Percentiles rank a stretch among this genome's conserved stretches.
Conservation (phyloP, 768 basidiomycete species). For the Artomyces pyxidatus region DNA sequence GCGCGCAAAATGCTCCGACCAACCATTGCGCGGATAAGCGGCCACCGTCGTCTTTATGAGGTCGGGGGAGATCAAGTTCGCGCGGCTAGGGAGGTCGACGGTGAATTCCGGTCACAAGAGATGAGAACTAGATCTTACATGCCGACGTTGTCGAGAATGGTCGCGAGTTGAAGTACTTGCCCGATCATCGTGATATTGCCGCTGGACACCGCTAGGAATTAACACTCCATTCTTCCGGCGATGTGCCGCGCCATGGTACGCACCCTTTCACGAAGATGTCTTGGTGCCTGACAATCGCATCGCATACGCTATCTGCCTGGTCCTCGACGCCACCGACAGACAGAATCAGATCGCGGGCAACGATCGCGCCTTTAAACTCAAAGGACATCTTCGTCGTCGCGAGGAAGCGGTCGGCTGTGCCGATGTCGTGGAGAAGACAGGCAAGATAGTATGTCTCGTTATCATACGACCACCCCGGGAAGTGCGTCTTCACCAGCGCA, state of each 20-base stretch:
- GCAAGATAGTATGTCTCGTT: constrained; percentile 44
- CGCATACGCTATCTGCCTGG: constrained; percentile 44
- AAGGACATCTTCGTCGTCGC: constrained; percentile 48
- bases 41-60: constrained; percentile 34
- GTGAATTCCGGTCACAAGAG: no score
- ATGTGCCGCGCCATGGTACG: constrained; percentile 1
- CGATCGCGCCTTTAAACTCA: constrained; percentile 47
- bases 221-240: background rate
- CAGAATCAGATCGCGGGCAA: constrained; percentile 41
- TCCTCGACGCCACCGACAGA: constrained; percentile 35
- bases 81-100: constrained; percentile 33
- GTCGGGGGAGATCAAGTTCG: constrained; percentile 33
- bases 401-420: constrained; percentile 39
- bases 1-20: constrained; percentile 35
- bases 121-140: constrained; percentile 23
- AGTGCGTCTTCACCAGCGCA: constrained; percentile 38
- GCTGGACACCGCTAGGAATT: constrained; percentile 20
- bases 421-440: constrained; percentile 46
- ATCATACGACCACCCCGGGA: constrained; percentile 39
- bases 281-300: constrained; percentile 43
- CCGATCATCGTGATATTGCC: constrained; percentile 45
- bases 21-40: constrained; percentile 36
- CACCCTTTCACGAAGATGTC: constrained; percentile 38
- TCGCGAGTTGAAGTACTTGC: constrained; percentile 41
- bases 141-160: constrained; percentile 40